Base-by-base conservation (phyloP, 1,139 yeast genomes). In the Kodamaea arcana region DNA sequence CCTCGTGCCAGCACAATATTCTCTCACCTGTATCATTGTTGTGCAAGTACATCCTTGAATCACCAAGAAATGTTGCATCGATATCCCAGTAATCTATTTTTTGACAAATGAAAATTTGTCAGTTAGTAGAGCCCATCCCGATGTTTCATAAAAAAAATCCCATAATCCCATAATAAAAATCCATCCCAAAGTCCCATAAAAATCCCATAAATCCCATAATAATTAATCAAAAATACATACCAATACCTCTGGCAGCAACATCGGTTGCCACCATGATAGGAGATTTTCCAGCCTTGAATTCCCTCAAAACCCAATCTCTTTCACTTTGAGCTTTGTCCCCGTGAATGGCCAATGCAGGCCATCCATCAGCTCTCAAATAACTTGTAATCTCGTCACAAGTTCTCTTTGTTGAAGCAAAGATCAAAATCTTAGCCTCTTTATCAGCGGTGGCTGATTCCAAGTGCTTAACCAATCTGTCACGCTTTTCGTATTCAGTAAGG, bases 201-300 rank as follows among this genome's bases (percentile, higher is more conserved):
- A 24, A 20, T 20, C 23, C 23, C 23, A 36, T n/a, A n/a, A 18
- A 18, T 18, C 22, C 22, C 22, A 18, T 18, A 6, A 6, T 46
- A 45, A 40, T 44, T 39, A 43, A 43, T 27, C 44, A 47, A 48
- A 45, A 43, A 65, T 65, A 85, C 97, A 70, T 87, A 88, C 96
- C 98, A 75, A 92, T 90, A 80, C 98, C 98, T 78, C 98, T 87
- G 49, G 98, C 96, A 43, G 98, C 98, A 63, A 92, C 98, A 67
- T 92, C 98, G 50, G 98, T 92, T 45, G 98, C 98, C 60, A 90
- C 96, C 97, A 92, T 88, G 57, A 92, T 83, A 47, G 97, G 96
- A 38, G 94, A 80, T 61, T 82, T 83, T 50, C 97, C 97, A 42
- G 79, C 61, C 75, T 83, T 85, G 74, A 92, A 92, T 67, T 92